Evolutionary conservation across 2,329 filamentous ascomycete genomes (phyloP), one percentile per base, ranked within the genome.

Genomic region (Fonsecaea pedrosoi): DNA sequence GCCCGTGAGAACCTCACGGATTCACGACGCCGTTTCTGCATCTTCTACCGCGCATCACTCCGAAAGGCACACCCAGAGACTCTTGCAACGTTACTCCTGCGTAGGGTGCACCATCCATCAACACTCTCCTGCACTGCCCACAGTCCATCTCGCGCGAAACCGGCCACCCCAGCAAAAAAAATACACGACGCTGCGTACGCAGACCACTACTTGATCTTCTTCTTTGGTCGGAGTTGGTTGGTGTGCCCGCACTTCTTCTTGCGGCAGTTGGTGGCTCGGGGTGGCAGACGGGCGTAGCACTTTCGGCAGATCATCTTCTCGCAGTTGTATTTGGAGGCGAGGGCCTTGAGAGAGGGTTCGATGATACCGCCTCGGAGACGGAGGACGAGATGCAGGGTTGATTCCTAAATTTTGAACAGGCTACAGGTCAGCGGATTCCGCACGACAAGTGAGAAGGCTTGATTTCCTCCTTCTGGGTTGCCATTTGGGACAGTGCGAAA

Each of bases 221-320:
- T 99, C 94, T 99, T 99, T 84, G 95, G 95, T 86, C 95, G 92
- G 82, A 99, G 92, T 90, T 99, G 95, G 92, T 98, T 98, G 87
- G 91, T 96, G 91, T 98, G 95, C 73, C 94, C 95, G 85, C 94
- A 98, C 90, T 98, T 98, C 87, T 94, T 94, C 93, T 98, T 98
- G 80, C 94, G 89, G 92, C 95, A 99, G 92, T 99, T 99, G 89
- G 94, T 97, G 79, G 95, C 95, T 89, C 95, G 92, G 76, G 94
- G 94, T 75, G 94, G 94, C 73, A 98, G 93, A 83, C 94, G 94
- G 90, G 95, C 92, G 85, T 98, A 98, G 91, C 95, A 99, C 92
- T 99, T 98, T 88, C 95, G 94, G 92, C 95, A 98, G 85, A 98
- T 97, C 91, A 94, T 94, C 91, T 97, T 97, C 77, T 98, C 95